Base-by-base conservation (phyloP, 805 yeast genomes). In the Tetrapisispora taiwanensis region DNA sequence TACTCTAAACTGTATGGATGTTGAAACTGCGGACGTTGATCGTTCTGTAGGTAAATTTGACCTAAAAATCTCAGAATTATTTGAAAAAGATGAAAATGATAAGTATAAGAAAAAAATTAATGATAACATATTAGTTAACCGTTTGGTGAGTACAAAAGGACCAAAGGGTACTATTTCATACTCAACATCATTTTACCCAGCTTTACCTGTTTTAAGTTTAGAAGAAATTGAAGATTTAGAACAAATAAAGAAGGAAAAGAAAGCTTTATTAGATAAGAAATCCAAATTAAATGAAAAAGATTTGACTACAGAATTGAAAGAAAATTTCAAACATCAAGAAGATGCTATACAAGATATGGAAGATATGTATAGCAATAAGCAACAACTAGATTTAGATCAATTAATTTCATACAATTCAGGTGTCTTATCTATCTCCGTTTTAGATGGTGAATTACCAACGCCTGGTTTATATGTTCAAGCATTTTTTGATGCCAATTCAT, bases 1-100 rank as follows among this genome's bases (percentile, higher is more conserved):
- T 49, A 79, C 89, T 1, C 61, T 92, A 45, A 97, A 92, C 60
- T 94, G 80, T 7, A 84, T 92, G 95, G 97, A 92, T 66, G 84
- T 83, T 30, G 90, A 89, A 66, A 74, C 74, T 47, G 73, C 68
- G 43, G 76, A 82, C n/a, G 76, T 78, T 36, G 98, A 92, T 64
- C 78, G 96, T 55, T 76, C 94, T 4, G 73, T 92, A 40, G 99
- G 99, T 43, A 74, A 81, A 2, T 81, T 85, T 66, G 81, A 80
- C 54, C 66, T 92, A 18, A 76, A 78, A 54, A 69, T 85, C 49
- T 70, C 72, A 44, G 85, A 80, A 24, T 67, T 86, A 53, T 78
- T 90, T 58, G 74, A 75, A 49, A 80, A 75, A 58, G 71, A 71
- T 46, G 66, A 65, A 18, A 69, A 82, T 48, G 95, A 84, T 44